Percentiles rank a stretch among this genome's conserved stretches.
Conservation (phyloP, 2,329 filamentous ascomycete species). For the Botrytis tulipae region DNA sequence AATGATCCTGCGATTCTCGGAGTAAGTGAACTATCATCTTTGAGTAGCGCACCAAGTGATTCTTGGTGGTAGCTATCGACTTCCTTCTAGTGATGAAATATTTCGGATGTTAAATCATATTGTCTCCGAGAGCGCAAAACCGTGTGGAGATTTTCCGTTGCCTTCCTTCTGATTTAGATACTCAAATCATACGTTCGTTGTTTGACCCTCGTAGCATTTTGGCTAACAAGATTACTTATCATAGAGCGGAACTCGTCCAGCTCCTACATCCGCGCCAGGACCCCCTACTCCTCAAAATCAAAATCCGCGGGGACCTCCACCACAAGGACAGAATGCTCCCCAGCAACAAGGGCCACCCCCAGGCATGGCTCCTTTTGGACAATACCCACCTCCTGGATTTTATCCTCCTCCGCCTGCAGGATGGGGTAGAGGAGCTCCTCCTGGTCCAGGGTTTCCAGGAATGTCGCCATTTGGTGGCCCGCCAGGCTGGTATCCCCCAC, state of each 20-base stretch:
- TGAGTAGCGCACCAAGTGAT: constrained; percentile 19
- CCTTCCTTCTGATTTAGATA: constrained; percentile 90
- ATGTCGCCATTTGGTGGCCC: constrained; percentile 70
- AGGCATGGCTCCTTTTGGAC: constrained; percentile 39
- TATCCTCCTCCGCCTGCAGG: constrained; percentile 45
- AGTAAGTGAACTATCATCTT: constrained; percentile 62
- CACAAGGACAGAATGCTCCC: constrained; percentile 26
- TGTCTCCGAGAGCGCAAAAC: constrained; percentile 90
- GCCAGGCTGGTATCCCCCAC: constrained; percentile 74
- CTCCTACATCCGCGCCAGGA: constrained; percentile 19
- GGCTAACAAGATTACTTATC: constrained; percentile 37
- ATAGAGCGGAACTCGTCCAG: constrained; percentile 45
- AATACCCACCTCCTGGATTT: constrained; percentile 41
- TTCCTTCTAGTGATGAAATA: constrained; percentile 76
- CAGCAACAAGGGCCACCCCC: constrained; percentile 24
- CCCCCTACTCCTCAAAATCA: constrained; percentile 28
- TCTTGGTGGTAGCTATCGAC: constrained; percentile 1
- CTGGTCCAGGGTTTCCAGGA: constrained; percentile 65
- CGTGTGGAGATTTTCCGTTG: constrained; percentile 98
- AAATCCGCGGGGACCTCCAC: constrained; percentile 22
- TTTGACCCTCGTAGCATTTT: constrained; percentile 26
- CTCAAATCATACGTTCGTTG: constrained; percentile 20
- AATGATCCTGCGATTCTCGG: constrained; percentile 96
- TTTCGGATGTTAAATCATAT: constrained; percentile 94
- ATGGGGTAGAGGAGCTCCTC: constrained; percentile 55